Base-by-base conservation (phyloP, 108 stramenopile genomes). In the Cyclotella distinguenda region DNA sequence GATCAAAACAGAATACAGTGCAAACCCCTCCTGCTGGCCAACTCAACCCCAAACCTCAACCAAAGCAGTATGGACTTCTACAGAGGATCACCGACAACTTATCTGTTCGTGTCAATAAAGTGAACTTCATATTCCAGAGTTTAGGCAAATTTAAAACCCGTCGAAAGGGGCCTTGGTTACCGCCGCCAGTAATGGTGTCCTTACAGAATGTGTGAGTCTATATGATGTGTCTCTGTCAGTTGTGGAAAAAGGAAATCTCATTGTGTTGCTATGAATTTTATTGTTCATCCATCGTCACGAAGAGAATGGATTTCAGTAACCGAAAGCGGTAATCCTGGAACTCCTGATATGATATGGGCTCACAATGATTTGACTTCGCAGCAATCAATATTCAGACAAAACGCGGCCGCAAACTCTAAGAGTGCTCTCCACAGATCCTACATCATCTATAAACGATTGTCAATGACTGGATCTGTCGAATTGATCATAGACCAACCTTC, bases 51-150 rank as follows among this genome's bases (percentile, higher is more conserved):
- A 50, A 70, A 31, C 21, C 60, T 78, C 13, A 28, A 64, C 22
- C 9, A 10, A 69, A 63, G 62, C 61, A 56, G 18, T 87, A 91
- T 35, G 85, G 81, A 6, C 50, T 88, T 25, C 69, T 79, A 10
- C 87, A 91, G 72, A 84, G 90, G 25, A 89, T 92, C 19, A 50
- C 78, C 12, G 90, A 92, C 64, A 92, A 92, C 60, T 44, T 92
- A 35, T 71, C 64, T 5, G 56, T 92, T 23, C 80, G 87, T 44
- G 72, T 92, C 26, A 69, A 79, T 22, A 71, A 72, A 11, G 52
- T 89, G 10, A 21, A 67, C 45, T 23, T 88, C 5, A 58, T 51
- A 2, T 89, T 84, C 58, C 82, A 82, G 60, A 47, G 86, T 2
- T 62, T 70, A 22, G 90, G 90, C 6, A 89, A 86, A 57, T 89